Evolutionary conservation across 2,329 filamentous ascomycete genomes (phyloP).

Genomic region (Cercospora sp.): DNA sequence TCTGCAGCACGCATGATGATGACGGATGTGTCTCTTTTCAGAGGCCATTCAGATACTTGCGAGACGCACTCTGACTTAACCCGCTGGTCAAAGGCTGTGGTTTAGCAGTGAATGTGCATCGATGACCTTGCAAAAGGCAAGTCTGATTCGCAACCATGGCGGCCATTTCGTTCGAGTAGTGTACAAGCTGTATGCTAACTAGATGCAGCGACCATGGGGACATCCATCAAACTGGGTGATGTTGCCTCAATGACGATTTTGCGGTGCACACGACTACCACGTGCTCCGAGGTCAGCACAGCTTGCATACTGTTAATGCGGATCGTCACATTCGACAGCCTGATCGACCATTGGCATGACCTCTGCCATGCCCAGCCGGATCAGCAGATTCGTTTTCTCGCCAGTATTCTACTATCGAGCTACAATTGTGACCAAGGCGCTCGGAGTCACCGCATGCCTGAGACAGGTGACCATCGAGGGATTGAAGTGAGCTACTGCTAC

Average conservation of each 20-base stretch:
- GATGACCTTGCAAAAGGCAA: conserved; percentile 36
- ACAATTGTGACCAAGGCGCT: neutral
- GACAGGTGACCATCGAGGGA: neutral
- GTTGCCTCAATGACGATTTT: neutral
- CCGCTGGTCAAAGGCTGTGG: conserved; percentile 29
- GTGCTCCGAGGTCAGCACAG: neutral
- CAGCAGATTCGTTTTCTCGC: neutral
- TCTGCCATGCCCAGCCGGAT: neutral
- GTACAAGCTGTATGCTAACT: neutral
- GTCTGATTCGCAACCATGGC: conserved; percentile 28
- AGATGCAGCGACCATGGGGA: neutral
- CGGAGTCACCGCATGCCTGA: neutral
- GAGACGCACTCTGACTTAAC: conserved; percentile 33
- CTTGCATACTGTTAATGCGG: neutral
- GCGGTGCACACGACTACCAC: neutral
- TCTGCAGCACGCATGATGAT: conserved; percentile 21
- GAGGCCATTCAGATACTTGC: conserved; percentile 35
- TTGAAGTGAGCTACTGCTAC: neutral
- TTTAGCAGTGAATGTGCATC: conserved; percentile 28
- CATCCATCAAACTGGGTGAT: neutral
- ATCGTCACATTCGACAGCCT: neutral
- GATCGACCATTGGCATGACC: neutral
- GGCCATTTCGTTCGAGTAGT: neutral
- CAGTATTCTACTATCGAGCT: neutral
- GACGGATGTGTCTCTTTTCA: conserved; percentile 28